Percentiles rank a stretch among this genome's conserved stretches.
Evolutionary conservation across 2,329 filamentous ascomycete species (phyloP).

Genomic region (Metarhizium album): DNA sequence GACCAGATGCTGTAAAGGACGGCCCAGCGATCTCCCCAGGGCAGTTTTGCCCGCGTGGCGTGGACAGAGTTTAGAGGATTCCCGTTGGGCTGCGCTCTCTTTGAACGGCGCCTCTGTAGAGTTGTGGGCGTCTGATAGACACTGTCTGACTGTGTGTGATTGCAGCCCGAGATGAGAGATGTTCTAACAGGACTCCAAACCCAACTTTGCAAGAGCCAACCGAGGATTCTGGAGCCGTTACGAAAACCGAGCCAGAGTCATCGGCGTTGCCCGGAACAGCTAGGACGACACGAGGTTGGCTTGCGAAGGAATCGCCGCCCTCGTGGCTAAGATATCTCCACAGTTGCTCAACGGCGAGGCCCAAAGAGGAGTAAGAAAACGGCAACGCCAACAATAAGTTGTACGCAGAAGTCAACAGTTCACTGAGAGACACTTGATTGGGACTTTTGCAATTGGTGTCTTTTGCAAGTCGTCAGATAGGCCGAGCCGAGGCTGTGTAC

Average conservation of each 20-base stretch:
- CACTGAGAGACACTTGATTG: no score
- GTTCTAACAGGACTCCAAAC: background rate
- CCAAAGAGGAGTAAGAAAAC: background rate
- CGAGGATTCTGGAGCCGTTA: background rate
- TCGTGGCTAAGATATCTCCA: background rate
- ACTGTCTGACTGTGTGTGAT: background rate
- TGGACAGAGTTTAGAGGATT: background rate
- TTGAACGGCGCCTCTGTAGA: background rate
- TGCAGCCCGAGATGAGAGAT: background rate
- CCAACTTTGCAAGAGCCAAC: background rate
- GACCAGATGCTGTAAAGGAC: constrained; percentile 8
- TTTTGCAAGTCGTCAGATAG: background rate
- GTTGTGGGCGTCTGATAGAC: background rate
- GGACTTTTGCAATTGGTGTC: background rate
- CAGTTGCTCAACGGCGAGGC: background rate
- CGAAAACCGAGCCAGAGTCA: background rate
- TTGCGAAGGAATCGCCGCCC: background rate
- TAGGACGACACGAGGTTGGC: background rate
- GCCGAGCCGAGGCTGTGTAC: background rate
- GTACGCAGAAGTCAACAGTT: no score
- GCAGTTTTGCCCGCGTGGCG: background rate
- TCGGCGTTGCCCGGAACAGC: constrained; percentile 1
- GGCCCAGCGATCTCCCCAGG: constrained; percentile 9
- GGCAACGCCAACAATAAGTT: background rate
- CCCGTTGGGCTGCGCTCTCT: background rate